These are phyloP conservation scores for Trypanosoma avium DNA, from an alignment of 208 protist species.

Conservation along the genomic window DNA sequence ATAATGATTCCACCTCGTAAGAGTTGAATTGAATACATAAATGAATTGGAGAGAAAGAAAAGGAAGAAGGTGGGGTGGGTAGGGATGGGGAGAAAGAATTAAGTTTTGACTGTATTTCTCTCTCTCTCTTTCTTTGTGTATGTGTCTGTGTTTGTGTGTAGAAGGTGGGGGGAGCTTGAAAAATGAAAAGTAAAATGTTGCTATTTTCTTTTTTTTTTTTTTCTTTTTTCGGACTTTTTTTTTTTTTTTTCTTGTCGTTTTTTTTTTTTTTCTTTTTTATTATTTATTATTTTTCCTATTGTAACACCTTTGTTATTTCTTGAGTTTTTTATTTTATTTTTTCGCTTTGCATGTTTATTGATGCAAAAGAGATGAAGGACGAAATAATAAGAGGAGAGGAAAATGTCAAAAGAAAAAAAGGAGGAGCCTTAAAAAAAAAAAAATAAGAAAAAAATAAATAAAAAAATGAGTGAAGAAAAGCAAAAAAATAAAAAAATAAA, in stretches of 20 bases:
- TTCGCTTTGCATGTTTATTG: not conserved
- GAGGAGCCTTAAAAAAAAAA: too few species aligned
- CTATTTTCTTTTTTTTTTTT: not conserved
- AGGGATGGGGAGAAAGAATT: too few species aligned
- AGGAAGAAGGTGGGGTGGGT: too few species aligned
- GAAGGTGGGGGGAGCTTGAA: too few species aligned
- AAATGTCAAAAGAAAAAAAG: not conserved
- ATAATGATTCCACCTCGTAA: not conserved
- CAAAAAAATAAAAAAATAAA: conserved; percentile 5
- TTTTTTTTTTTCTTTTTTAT: conserved; percentile 1
- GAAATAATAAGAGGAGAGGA: not conserved
- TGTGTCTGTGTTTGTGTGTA: too few species aligned
- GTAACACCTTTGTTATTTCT: not conserved
- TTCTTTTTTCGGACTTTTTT: conserved; percentile 1
- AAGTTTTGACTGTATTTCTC: too few species aligned
- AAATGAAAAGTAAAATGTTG: not conserved
- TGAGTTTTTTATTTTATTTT: not conserved
- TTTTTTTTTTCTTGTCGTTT: conserved; percentile 2
- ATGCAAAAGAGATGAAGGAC: too few species aligned
- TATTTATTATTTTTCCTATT: not conserved
- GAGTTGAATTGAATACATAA: not conserved
- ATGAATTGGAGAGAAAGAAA: too few species aligned
- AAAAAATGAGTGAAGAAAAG: not conserved
- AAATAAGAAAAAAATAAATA: conserved; percentile 4
- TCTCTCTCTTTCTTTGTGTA: too few species aligned